phyloP scores from a whole-genome alignment of 306 rosid species.

The Sindora glabra region DNA sequence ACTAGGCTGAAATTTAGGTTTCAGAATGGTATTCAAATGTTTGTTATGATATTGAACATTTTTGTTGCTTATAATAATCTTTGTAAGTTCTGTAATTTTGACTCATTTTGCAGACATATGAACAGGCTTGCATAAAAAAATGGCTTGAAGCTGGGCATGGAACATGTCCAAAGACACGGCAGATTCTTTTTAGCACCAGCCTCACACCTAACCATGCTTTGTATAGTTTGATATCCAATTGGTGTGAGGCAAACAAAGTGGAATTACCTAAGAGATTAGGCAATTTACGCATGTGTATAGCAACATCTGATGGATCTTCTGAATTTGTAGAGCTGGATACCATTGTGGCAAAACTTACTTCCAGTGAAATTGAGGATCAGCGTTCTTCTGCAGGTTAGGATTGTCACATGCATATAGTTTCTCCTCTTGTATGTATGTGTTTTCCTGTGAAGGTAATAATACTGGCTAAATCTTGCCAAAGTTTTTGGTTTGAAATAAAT shows the following conservation, averaged over 20 bases:
- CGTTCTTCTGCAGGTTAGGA: constrained; percentile 62
- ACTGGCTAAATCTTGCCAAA: neutral
- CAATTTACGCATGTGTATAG: constrained; percentile 36
- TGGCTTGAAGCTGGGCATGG: constrained; percentile 83
- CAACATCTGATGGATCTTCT: constrained; percentile 40
- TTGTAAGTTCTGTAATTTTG: neutral
- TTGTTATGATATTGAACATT: neutral
- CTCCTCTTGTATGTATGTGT: neutral
- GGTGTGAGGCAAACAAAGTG: constrained; percentile 78
- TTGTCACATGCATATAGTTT: neutral
- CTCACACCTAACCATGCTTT: constrained; percentile 78
- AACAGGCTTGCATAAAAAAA: constrained; percentile 74
- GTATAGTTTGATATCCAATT: constrained; percentile 65
- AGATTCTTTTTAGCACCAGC: constrained; percentile 45
- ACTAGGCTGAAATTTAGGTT: too few species aligned
- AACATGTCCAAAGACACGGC: constrained; percentile 84
- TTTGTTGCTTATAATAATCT: constrained; percentile 2
- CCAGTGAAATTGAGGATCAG: constrained; percentile 43
- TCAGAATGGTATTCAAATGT: too few species aligned
- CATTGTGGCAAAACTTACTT: constrained; percentile 52
- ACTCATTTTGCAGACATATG: constrained; percentile 63
- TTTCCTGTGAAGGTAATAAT: neutral
- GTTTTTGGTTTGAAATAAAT: neutral
- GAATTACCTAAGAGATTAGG: constrained; percentile 62
- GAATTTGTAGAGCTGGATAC: constrained; percentile 45